Evolutionary conservation across 2,329 filamentous ascomycete species (phyloP).

Genomic region (Cercospora nicotianae): DNA sequence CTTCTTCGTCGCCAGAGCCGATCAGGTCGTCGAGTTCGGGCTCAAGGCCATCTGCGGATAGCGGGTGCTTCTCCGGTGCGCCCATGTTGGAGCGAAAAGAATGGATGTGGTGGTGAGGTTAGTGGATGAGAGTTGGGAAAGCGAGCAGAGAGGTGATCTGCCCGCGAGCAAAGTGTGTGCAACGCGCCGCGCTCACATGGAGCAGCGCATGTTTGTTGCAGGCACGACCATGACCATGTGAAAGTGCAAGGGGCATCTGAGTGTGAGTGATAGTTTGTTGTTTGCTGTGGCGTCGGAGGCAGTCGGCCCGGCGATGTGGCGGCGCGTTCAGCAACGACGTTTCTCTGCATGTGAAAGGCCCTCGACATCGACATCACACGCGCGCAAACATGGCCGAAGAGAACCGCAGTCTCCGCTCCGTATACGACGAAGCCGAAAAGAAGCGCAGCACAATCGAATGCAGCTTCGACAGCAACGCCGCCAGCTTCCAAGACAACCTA

Average conservation of each 20-base stretch:
- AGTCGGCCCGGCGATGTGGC: neutral
- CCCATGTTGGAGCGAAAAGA: conserved; percentile 16
- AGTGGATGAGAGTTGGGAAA: neutral
- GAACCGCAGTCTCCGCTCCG: conserved; percentile 55
- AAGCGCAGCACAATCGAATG: conserved; percentile 60
- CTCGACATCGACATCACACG: neutral
- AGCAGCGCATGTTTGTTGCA: neutral
- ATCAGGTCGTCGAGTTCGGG: conserved; percentile 14
- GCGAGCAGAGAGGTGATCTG: conserved; percentile 3
- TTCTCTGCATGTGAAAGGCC: conserved; percentile 10
- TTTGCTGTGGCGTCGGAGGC: neutral
- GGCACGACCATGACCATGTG: neutral
- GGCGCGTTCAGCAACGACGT: neutral
- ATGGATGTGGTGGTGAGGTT: conserved; percentile 7
- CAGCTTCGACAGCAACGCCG: conserved; percentile 64
- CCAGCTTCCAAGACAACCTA: conserved; percentile 67
- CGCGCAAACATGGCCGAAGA: conserved; percentile 45
- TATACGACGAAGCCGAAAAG: conserved; percentile 56
- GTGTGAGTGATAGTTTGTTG: neutral
- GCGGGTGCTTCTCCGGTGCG: conserved; percentile 9
- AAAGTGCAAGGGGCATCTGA: neutral
- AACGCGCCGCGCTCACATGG: neutral
- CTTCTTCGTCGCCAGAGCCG: conserved; percentile 29
- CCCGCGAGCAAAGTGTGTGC: neutral
- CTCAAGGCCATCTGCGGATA: neutral